These are phyloP conservation scores for Ogataea siamensis DNA, from an alignment of 805 yeast species.

Conservation along the genomic window DNA sequence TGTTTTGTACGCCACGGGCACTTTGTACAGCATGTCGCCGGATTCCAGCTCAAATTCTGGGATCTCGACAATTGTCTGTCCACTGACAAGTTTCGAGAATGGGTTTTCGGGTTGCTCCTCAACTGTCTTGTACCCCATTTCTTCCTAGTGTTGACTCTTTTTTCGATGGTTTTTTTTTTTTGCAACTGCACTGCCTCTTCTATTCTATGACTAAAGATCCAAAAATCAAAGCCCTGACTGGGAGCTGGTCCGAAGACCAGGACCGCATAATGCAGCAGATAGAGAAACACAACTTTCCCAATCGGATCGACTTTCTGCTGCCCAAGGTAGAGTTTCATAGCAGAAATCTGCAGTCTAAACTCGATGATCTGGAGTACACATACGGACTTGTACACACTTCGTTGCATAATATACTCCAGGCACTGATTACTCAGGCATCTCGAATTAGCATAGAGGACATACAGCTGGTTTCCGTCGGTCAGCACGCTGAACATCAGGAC, in stretches of 20 bases:
- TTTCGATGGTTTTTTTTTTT: conserved; percentile 2
- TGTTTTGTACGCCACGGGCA: conserved; percentile 93
- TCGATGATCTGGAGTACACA: conserved; percentile 3
- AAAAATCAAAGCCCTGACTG: conserved; percentile 3
- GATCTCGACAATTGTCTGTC: conserved; percentile 74
- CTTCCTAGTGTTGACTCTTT: conserved; percentile 1
- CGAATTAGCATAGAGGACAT: conserved; percentile 8
- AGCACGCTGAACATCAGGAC: conserved; percentile 33
- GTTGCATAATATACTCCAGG: conserved; percentile 11
- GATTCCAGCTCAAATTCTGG: conserved; percentile 78
- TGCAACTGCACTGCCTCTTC: conserved; percentile 14
- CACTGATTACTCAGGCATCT: conserved; percentile 1
- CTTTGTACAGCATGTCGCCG: conserved; percentile 66
- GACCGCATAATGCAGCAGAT: conserved; percentile 6
- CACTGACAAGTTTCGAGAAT: conserved; percentile 64
- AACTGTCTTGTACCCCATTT: conserved; percentile 37
- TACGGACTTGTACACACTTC: conserved; percentile 9
- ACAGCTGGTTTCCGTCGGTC: conserved; percentile 16
- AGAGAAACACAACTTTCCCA: conserved; percentile 29
- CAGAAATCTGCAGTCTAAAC: not conserved
- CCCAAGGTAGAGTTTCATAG: conserved; percentile 7
- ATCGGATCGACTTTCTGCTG: conserved; percentile 24
- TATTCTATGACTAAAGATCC: conserved; percentile 1
- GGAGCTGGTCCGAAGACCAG: conserved; percentile 3
- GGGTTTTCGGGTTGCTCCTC: conserved; percentile 60